Percentiles rank a stretch among this genome's conserved stretches.
Evolutionary conservation across 768 basidiomycete genomes (phyloP).

Genomic region (Hortiboletus flavorubellus): DNA sequence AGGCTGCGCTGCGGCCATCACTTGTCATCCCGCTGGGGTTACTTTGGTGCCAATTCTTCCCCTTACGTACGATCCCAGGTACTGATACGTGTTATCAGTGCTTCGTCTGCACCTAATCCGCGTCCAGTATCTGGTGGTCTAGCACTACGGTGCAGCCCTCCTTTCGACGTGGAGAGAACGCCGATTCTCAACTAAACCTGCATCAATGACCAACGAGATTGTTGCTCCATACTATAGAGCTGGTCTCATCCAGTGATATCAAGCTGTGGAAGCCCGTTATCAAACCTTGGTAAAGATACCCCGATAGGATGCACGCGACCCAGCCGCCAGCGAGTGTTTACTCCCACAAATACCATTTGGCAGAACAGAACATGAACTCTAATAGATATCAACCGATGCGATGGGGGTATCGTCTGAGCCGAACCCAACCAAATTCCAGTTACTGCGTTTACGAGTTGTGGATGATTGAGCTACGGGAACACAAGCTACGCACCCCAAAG

Average conservation of each 20-base stretch:
- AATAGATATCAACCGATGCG: neutral
- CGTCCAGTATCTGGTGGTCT: neutral
- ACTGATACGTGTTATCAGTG: neutral
- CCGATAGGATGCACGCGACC: neutral
- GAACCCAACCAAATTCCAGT: no score
- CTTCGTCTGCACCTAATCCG: no score
- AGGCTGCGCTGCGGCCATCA: neutral
- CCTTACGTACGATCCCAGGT: neutral
- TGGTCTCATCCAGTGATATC: neutral
- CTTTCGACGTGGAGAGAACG: neutral
- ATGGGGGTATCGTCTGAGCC: neutral
- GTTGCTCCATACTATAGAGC: neutral
- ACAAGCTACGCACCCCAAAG: no score
- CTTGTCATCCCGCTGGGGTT: neutral
- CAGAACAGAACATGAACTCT: neutral
- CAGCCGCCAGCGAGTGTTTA: neutral
- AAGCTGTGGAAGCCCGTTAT: neutral
- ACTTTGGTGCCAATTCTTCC: neutral
- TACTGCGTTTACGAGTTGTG: neutral
- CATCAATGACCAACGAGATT: neutral
- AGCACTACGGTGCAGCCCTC: neutral
- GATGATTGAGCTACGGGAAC: no score
- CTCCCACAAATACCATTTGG: neutral
- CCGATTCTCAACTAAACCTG: neutral
- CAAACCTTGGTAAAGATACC: neutral